phyloP scores from a whole-genome alignment of 176 grass and related monocot species.

The Oryza glaberrima region DNA sequence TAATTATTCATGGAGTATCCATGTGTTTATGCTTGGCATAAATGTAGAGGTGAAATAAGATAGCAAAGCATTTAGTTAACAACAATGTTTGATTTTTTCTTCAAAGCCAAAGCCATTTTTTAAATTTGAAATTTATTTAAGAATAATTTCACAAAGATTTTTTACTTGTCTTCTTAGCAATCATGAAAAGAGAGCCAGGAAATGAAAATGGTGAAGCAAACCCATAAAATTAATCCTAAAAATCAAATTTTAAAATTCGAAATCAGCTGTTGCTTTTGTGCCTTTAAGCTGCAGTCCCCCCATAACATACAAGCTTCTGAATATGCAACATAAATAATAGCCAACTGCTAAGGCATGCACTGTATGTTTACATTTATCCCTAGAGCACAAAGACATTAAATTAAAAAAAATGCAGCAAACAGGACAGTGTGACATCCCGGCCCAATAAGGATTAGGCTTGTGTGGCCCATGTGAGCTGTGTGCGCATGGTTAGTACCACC shows the following conservation, averaged over 20 bases:
- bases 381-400: neutral
- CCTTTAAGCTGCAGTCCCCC: no score
- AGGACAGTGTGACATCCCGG: neutral
- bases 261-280: no score
- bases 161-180: neutral
- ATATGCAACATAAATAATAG: neutral
- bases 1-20: conserved; percentile 18
- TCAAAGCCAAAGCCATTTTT: no score
- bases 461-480: no score
- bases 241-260: no score
- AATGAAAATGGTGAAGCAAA: neutral
- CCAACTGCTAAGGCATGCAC: neutral
- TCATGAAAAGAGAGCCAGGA: neutral
- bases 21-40: conserved; percentile 9
- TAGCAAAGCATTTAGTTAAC: neutral
- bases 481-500: no score
- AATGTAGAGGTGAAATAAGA: conserved; percentile 11
- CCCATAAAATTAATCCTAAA: no score
- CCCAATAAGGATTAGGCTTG: no score
- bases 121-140: no score
- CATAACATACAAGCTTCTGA: neutral
- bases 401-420: neutral
- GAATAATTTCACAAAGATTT: neutral
- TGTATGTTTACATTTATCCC: neutral
- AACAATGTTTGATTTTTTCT: neutral